Base-by-base conservation (phyloP, 2,329 filamentous ascomycete genomes). In the Colletotrichum destructivum region DNA sequence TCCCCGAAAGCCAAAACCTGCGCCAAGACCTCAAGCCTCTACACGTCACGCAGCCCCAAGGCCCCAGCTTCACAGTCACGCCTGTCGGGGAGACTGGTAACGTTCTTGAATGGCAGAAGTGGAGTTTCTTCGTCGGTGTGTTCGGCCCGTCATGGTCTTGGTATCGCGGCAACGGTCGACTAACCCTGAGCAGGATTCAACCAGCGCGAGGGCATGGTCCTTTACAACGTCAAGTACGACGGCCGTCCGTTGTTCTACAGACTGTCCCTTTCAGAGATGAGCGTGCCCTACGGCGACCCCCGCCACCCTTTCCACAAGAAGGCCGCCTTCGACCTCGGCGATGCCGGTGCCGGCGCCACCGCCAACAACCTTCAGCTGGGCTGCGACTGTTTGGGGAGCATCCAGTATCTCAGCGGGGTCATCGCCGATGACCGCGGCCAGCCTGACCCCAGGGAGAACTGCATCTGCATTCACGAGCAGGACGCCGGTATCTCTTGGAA, bases 401-500 rank as follows among this genome's bases (percentile, higher is more conserved):
- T 92, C 76, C 90, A 92, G 77, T 86, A 86, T 76, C 77, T 84
- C 66, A 78, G 90, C 66, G 86, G 84, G 2, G 82, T 90, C 31
- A 82, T 89, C 47, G 84, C 88, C 0, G 83, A 85, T 13, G 77
- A 86, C 6, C 82, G 88, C 59, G 91, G 91, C 2, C 84, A 86
- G 57, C 86, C 89, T 0, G 85, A 83, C 11, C 75, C 84, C 1
- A 84, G 85, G 35, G 85, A 85, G 18, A 93, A 93, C 73, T 90
- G 91, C 7, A 83, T 93, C 66, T 93, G 91, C 76, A 81, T 93
- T 4, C 91, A 93, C 76, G 91, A 93, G 78, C 89, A 92, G 76
- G 91, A 93, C 75, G 88, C 89, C 64, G 91, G 91, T 5, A 91
- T 93, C 52, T 85, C 87, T 8, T 93, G 90, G 90, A 93, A 93